Base-by-base conservation (phyloP, 2,329 filamentous ascomycete species). In the Epichloe gansuensis region DNA sequence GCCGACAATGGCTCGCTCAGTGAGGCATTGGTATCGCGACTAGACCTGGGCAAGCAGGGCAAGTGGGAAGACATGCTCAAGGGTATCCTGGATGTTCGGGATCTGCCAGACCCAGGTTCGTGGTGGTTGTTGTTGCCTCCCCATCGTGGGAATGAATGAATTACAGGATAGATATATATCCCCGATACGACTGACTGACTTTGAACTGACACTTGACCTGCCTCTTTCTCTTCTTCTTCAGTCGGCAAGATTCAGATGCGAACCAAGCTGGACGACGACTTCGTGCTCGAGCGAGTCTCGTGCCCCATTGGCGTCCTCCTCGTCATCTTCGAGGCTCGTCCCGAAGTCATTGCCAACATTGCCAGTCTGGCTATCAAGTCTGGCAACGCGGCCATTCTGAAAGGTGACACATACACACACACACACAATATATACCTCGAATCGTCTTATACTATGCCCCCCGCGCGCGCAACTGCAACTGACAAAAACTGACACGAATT, bases 51-150 rank as follows among this genome's bases (percentile, higher is more conserved):
- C 48, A 86, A 87, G 67, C 81, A 82, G 64, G 91, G 91, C 54
- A 97, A 97, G 72, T 98, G 86, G 76, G 91, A 96, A 64, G 93
- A 97, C 65, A 97, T 98, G 93, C 76, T 98, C 58, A 86, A 91
- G 72, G 93, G 93, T 28, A 94, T 98, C 56, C 71, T 94, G 55
- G 89, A 95, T 69, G 93, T 98, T 56, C 79, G 86, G 59, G 78
- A 81, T 49, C 76, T 98, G 31, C 80, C 86, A 48, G 93, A 98
- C 71, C 93, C 93, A 59, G 80, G 88, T 93, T 76, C 62, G 80
- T 74, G 5, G n/a, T 23, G 7, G 9, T 11, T 52, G 23, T 42
- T 21, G 17, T 21, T 21, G 17, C 17, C 17, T 17, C 17, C 17
- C 17, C 17, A 2, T 21, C 48, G 8, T 46, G 35, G 23, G 34